Percentiles rank a stretch among this genome's conserved stretches.
Evolutionary conservation across 2,329 filamentous ascomycete genomes (phyloP).

Genomic region (Trichoderma breve): DNA sequence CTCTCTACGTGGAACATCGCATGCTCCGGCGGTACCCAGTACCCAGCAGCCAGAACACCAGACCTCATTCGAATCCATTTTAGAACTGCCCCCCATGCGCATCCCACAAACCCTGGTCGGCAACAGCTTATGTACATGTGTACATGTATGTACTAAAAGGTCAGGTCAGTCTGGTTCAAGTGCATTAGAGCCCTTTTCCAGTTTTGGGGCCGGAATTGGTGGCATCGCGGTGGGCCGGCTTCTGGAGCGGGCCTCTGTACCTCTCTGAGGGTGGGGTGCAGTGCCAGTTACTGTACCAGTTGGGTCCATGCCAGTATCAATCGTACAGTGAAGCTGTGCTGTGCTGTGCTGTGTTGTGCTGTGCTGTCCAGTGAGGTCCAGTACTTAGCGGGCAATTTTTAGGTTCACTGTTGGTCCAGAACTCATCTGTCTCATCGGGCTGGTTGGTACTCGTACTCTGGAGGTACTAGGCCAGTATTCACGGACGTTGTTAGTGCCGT

Average conservation of each 20-base stretch:
- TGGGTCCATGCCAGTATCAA: too few species aligned
- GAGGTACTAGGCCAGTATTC: not conserved
- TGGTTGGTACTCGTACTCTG: not conserved
- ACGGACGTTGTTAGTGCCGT: not conserved
- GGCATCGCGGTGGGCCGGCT: not conserved
- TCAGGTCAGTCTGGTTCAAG: not conserved
- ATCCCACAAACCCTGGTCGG: not conserved
- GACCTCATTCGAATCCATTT: not conserved
- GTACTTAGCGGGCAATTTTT: not conserved
- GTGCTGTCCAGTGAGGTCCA: not conserved
- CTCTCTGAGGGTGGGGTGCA: not conserved
- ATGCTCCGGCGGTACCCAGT: not conserved
- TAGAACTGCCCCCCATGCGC: not conserved
- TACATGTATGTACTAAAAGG: not conserved
- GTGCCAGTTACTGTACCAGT: not conserved
- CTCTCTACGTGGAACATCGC: not conserved
- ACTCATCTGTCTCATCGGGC: not conserved
- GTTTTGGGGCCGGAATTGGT: not conserved
- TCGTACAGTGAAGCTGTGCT: not conserved
- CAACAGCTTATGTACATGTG: not conserved
- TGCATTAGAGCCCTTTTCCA: not conserved
- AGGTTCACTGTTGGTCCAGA: not conserved
- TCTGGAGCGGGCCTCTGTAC: not conserved
- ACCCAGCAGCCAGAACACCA: not conserved
- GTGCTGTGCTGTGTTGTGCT: not conserved